phyloP scores from a whole-genome alignment of 768 basidiomycete species.

The Lentinula edodes region DNA sequence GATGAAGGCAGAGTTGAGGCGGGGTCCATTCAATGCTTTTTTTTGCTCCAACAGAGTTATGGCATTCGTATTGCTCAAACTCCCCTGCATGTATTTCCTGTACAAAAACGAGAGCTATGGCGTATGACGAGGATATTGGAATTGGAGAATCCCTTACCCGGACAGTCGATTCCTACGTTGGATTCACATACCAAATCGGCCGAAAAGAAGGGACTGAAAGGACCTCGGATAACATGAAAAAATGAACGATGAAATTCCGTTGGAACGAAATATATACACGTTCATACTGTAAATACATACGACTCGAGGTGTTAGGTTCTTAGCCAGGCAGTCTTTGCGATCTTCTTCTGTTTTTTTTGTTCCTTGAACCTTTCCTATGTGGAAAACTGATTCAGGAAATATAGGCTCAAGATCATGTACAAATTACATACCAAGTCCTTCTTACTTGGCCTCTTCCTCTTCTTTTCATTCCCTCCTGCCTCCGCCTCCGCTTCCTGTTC shows the following conservation, averaged over 20 bases:
- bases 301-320: constrained; percentile 42
- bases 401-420: constrained; percentile 11
- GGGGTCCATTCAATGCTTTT: neutral
- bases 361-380: constrained; percentile 77
- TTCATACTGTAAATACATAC: neutral
- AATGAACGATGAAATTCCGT: neutral
- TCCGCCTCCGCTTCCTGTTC: constrained; percentile 29
- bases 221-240: neutral
- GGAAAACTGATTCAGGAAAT: constrained; percentile 3
- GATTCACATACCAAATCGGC: no score
- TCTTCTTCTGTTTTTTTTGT: constrained; percentile 76
- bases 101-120: no score
- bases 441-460: constrained; percentile 74
- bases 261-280: neutral
- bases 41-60: neutral
- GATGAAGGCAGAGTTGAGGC: neutral
- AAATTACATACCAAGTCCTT: constrained; percentile 61
- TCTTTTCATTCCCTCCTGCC: constrained; percentile 54
- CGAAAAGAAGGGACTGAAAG: no score
- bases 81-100: no score
- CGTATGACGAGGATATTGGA: no score
- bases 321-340: constrained; percentile 85
- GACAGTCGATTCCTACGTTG: no score
- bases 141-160: no score
- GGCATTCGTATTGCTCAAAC: no score